Evolutionary conservation across 495 filamentous ascomycete species (phyloP), one percentile per base, ranked within the genome.

Genomic region (Arthonia radiata): DNA sequence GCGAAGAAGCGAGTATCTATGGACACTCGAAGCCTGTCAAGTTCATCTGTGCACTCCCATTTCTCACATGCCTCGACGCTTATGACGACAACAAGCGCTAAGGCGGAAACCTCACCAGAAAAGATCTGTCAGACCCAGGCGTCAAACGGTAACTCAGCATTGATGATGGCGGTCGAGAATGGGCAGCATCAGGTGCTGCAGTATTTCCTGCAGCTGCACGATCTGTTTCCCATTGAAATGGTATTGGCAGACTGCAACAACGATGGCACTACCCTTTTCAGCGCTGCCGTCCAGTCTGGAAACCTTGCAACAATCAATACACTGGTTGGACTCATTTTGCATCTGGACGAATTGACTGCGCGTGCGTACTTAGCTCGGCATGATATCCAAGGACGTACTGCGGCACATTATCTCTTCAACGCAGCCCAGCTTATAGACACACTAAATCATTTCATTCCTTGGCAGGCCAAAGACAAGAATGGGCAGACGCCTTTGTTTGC

Each of bases 401-500:
- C 74, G 22, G 83, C 69, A 2, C 89, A 99, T 47, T 99, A 94
- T 41, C 53, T 99, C n/a, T 99, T 94, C 51, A 78, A 83, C 42
- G 69, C 76, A 3, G 86, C 83, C 3, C 59, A 64, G 13, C 53
- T 94, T 17, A 77, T 94, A 39, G 49, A 51, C 15, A 55, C 61
- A 24, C 63, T 94, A 24, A 79, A 78, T 9, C 54, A 57, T 14
- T 43, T 82, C 38, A 48, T 94, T 25, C 78, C 83, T 5, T 99
- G 89, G 89, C 61, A 65, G 26, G 61, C 77, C 38, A 80, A 72
- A 35, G 89, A 99, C 44, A 90, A 76, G 38, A 91, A 92, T 46
- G 89, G 86, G 0, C 83, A 93, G 45, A 99, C 89, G 4, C 89
- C 89, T 4, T 50, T 99, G 8, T 93, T 93, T 42, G 89, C 89